phyloP scores from a whole-genome alignment of 495 filamentous ascomycete genomes.

The Thermothielavioides terrestris region DNA sequence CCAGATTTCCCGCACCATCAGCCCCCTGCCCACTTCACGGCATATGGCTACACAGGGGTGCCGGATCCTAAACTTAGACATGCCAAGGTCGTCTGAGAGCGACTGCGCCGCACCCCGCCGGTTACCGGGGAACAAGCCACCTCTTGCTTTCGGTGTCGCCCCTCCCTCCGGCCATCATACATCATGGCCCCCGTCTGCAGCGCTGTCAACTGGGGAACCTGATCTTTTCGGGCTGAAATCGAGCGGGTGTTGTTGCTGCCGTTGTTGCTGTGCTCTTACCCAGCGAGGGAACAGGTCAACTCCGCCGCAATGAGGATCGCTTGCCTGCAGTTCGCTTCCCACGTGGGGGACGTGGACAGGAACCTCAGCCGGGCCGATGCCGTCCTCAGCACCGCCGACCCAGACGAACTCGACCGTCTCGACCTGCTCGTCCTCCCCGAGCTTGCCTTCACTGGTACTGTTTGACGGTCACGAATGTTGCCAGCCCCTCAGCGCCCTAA shows the following conservation, averaged over 20 bases:
- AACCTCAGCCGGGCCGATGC: constrained; percentile 70
- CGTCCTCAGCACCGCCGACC: constrained; percentile 49
- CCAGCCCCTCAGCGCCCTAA: not conserved
- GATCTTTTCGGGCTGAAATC: no score
- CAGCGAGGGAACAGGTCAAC: not conserved
- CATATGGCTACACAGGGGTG: no score
- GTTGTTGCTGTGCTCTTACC: not conserved
- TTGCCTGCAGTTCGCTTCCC: constrained; percentile 58
- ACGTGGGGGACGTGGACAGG: constrained; percentile 64
- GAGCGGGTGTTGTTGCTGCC: not conserved
- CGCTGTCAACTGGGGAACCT: no score
- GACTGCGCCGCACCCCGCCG: no score
- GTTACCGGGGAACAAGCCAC: no score
- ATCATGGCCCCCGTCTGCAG: no score
- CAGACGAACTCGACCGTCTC: constrained; percentile 46
- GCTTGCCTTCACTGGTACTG: constrained; percentile 72
- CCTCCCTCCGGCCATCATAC: no score
- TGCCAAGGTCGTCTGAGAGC: no score
- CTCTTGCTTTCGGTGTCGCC: no score
- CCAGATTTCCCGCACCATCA: no score
- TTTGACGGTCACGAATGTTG: not conserved
- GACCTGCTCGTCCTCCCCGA: constrained; percentile 79
- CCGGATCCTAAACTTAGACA: no score
- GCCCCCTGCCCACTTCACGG: no score
- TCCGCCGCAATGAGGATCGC: constrained; percentile 24